A percentile compares a stretch with the other conserved stretches of the same genome.
Evolutionary conservation across 805 yeast genomes (phyloP).

Genomic region (Candida maesae): DNA sequence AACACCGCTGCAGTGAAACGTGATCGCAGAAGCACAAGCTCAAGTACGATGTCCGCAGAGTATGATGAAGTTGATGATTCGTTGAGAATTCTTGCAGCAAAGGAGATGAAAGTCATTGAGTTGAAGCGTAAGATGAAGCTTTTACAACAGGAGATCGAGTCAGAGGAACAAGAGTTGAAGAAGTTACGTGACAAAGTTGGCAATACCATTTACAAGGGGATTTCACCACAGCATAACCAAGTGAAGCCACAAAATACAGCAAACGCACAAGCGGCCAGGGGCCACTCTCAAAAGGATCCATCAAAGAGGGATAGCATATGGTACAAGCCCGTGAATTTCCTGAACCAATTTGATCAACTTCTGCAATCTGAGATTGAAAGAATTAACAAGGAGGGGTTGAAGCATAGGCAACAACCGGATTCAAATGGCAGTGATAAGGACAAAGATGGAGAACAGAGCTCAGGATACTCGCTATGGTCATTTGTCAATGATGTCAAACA

Average conservation of each 20-base stretch:
- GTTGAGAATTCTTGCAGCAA: conserved; percentile 57
- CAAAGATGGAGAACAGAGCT: conserved; percentile 7
- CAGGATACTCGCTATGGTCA: conserved; percentile 43
- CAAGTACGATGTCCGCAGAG: conserved; percentile 10
- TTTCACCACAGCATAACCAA: conserved; percentile 19
- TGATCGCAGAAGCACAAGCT: conserved; percentile 22
- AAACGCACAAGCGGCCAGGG: background rate
- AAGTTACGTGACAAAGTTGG: conserved; percentile 33
- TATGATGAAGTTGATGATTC: conserved; percentile 46
- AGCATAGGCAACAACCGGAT: conserved; percentile 7
- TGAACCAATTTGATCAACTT: conserved; percentile 66
- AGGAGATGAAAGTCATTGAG: conserved; percentile 66
- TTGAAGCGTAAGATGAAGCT: conserved; percentile 48
- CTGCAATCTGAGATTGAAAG: conserved; percentile 65
- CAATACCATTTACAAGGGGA: conserved; percentile 24
- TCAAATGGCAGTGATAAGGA: background rate
- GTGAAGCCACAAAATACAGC: background rate
- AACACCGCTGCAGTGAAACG: conserved; percentile 1
- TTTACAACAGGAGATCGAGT: conserved; percentile 44
- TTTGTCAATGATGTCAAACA: conserved; percentile 47
- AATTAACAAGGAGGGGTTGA: conserved; percentile 28
- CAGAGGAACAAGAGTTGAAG: conserved; percentile 31
- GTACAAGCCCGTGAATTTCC: conserved; percentile 54
- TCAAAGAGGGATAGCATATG: conserved; percentile 31
- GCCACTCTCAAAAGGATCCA: background rate